Evolutionary conservation across 1,139 yeast species (phyloP), one percentile per base, ranked within the genome.

Genomic region (Debaryomyces coudertii): DNA sequence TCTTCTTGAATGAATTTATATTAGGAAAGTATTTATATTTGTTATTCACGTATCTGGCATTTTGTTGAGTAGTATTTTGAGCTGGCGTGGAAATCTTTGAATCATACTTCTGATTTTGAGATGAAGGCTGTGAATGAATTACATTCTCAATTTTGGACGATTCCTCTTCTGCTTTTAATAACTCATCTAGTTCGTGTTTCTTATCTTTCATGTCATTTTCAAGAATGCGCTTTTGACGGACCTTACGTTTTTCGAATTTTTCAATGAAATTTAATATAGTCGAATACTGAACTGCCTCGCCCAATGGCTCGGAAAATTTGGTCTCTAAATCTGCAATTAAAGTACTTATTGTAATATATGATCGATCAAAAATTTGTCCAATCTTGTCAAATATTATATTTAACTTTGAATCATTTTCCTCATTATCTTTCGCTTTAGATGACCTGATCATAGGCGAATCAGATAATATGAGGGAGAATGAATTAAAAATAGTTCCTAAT

Each of bases 331-430:
- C 80, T 34, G 82, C 79, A n/a, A 86, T 83, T 18, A 92, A 71
- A 4, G 82, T 74, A 51, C 85, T 87, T 33, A 90, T 76, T 11
- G 87, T 77, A 36, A 85, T 73, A 47, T 82, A 84, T 29, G 84
- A 82, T 37, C 87, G 77, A 60, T 90, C 97, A 57, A 87, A 84
- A 0, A 87, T 84, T 59, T 86, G 90, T 3, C 97, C 96, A 11
- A 89, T 77, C 51, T 82, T 80, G 53, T 90, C 96, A 46, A 74
- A 62, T 1, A 74, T 61, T 7, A 69, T 50, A 50, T 68, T 67
- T 40, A 90, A 50, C 47, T 70, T 70, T 4, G 65, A 56, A 25
- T 65, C 69, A 12, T 65, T 68, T n/a, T 56, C 55, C 15, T 56
- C 58, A 5, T 46, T 47, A 25, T 48, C 48, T 34, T 57, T 53